Evolutionary conservation across 192 early-diverging fungal genomes (phyloP), one percentile per base, ranked within the genome.

Genomic region (Backusella tuberculispora): DNA sequence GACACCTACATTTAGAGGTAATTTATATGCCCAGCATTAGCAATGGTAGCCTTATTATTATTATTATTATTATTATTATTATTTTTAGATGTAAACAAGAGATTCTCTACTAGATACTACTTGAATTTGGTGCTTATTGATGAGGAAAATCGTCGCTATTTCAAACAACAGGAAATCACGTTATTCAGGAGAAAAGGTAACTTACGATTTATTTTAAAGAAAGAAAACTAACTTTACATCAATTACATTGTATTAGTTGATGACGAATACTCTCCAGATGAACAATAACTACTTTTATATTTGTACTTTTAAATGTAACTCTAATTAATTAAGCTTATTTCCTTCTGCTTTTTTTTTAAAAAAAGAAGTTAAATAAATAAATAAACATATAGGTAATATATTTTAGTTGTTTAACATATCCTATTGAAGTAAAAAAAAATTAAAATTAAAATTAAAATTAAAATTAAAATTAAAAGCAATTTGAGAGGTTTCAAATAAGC

Each of bases 101-200:
- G 96, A 83, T 99, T 98, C 80, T 97, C 95, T 0, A 96, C 95
- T 21, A 84, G 97, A 63, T 99, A 99, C 80, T 99, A 97, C 78
- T 83, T 99, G 65, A 99, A 99, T 79, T 87, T 99, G 60, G 97
- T 99, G 14, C 88, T 99, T 17, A 91, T 99, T 69, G 98, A 99
- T 79, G 97, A 99, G 77, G 97, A 99, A 83, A 98, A 98, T 83
- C 86, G 98, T 56, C 88, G 97, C 64, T 99, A 99, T 81, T 99
- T 98, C 75, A 99, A 99, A 86, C 97, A 99, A 85, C 97, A 99
- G 85, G 98, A 99, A 74, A 94, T 94, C 41, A 95, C 93, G 12
- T 88, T 95, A 40, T 94, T 89, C 83, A 83, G 94, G 73, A 87
- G 88, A 46, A 81, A 73, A 76, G 73, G 85, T 83, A 78, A 73